phyloP scores from a whole-genome alignment of 768 basidiomycete genomes.

The Rhodotorula sphaerocarpa region DNA sequence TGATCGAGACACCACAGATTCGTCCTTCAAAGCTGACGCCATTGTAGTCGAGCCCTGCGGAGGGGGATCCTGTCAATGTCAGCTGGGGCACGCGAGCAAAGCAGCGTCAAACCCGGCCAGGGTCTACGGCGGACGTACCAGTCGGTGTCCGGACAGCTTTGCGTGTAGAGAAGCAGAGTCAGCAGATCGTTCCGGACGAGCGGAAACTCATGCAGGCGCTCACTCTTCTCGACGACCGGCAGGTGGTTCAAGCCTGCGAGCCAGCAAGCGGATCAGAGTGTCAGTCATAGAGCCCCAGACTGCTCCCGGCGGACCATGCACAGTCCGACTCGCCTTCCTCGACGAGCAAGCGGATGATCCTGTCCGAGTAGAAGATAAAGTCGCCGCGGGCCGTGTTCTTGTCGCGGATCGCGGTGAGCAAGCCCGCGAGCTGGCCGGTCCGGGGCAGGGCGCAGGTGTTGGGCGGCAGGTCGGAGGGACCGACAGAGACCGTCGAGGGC shows the following conservation, averaged over 20 bases:
- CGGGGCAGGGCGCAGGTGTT: conserved; percentile 83
- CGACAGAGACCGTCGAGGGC: background rate
- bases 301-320: no score
- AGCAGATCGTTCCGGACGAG: background rate
- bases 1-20: conserved; percentile 40
- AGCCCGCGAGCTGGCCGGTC: conserved; percentile 85
- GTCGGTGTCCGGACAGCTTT: conserved; percentile 66
- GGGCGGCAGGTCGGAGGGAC: conserved; percentile 50
- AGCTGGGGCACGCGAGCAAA: background rate
- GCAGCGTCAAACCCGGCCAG: no score
- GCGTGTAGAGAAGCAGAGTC: background rate
- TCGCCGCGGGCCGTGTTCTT: conserved; percentile 76
- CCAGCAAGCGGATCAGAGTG: background rate
- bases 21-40: conserved; percentile 94
- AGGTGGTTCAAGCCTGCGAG: conserved; percentile 75
- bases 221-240: conserved; percentile 61
- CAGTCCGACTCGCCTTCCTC: conserved; percentile 45
- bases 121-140: no score
- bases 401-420: conserved; percentile 59
- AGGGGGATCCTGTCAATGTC: conserved; percentile 8
- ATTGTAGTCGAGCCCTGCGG: conserved; percentile 68
- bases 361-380: conserved; percentile 87
- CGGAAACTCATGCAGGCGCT: background rate
- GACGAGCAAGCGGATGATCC: conserved; percentile 60
- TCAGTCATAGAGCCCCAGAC: no score